Percentiles rank a stretch among this genome's conserved stretches.
Evolutionary conservation across 2,329 filamentous ascomycete species (phyloP).

Genomic region (Tolypocladium paradoxum): DNA sequence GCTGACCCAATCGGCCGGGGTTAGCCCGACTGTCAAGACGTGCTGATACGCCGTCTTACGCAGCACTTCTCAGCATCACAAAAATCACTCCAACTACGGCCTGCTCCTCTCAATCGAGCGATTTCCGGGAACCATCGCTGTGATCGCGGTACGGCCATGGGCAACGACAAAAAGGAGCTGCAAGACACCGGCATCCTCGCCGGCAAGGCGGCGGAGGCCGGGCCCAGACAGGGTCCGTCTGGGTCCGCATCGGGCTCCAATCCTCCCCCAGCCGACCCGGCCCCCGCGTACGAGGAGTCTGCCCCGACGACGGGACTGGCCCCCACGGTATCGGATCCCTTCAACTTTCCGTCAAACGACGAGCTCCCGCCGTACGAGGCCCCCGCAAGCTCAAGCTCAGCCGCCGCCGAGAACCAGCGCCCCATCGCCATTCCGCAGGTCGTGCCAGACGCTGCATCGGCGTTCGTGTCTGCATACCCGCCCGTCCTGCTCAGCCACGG

Average conservation of each 20-base stretch:
- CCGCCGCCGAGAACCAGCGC: constrained; percentile 4
- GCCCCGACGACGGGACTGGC: background rate
- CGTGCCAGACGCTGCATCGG: constrained; percentile 19
- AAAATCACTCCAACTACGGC: background rate
- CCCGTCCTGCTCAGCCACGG: constrained; percentile 26
- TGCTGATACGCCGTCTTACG: background rate
- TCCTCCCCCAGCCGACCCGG: background rate
- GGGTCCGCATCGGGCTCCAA: background rate
- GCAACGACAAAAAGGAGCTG: background rate
- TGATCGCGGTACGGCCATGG: background rate
- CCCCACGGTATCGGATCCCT: constrained; percentile 16
- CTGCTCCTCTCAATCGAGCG: too few relatives aligned
- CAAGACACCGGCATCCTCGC: background rate
- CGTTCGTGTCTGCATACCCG: constrained; percentile 28
- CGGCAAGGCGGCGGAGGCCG: background rate
- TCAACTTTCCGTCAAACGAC: constrained; percentile 25
- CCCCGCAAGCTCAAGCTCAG: background rate
- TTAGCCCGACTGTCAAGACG: background rate
- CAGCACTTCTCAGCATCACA: background rate
- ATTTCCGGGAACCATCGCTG: background rate
- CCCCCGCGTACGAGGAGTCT: constrained; percentile 5
- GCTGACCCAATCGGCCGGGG: background rate
- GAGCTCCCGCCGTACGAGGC: constrained; percentile 18
- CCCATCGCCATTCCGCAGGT: constrained; percentile 32
- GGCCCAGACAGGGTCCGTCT: background rate